Evolutionary conservation across 2,329 filamentous ascomycete genomes (phyloP), one percentile per base, ranked within the genome.

Genomic region (Tolypocladium capitatum): DNA sequence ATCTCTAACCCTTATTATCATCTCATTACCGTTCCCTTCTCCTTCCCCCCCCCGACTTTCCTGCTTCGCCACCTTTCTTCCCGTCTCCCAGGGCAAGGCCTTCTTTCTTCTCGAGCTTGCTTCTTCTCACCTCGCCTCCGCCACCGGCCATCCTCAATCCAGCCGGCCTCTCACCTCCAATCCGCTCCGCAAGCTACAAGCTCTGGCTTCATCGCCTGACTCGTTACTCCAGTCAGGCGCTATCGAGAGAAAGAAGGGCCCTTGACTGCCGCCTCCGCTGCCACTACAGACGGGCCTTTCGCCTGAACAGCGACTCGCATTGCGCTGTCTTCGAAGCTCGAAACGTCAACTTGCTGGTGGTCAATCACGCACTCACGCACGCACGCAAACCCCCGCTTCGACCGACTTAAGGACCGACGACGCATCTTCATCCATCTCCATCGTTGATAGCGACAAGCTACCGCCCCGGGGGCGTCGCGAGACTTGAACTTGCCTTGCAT

Each of bases 41-140:
- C 59, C 55, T 58, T 60, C 56, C 54, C 52, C 56, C 43, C 45
- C 49, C 45, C 20, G n/a, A n/a, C 38, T 46, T 27, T 51, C 47
- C 52, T 53, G 48, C 55, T 48, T 46, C 45, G 46, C 49, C 34
- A 45, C 50, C 35, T 45, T 31, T 45, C 38, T 33, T 46, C 46
- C 31, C 38, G 44, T 51, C 18, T 43, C 57, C 56, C 55, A 51
- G 55, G 59, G 61, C 46, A 60, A 59, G 59, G 53, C 59, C 60
- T 60, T 64, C 60, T 60, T 61, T 59, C 59, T 61, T 60, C 58
- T 64, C 57, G 56, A 63, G 58, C 58, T 63, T 65, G 56, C 58
- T 52, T 54, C 35, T 13, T 36, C 35, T 36, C 48, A 10, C 8
- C 24, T 46, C 38, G 38, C 40, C 33, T 45, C 36, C 43, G 32